These are phyloP conservation scores for Eutrema japonicum DNA, from an alignment of 345 rosid species.

Conservation along the genomic window DNA sequence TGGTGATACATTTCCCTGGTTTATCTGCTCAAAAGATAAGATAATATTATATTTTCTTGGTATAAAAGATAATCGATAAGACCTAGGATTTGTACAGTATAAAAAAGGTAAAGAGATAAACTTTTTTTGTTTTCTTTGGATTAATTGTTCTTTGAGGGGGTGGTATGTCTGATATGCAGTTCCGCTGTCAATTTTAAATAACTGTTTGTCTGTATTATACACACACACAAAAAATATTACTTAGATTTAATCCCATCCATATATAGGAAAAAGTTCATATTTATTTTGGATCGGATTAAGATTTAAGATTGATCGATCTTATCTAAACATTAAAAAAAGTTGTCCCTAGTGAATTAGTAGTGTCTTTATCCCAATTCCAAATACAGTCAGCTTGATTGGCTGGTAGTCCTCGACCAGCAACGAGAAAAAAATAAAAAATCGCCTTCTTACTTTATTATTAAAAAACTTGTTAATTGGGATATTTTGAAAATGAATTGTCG, in stretches of 20 bases:
- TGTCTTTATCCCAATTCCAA: slow-evolving; percentile 28
- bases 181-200: slow-evolving; percentile 22
- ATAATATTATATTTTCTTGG: neutral
- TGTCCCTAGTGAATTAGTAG: neutral
- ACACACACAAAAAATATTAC: neutral
- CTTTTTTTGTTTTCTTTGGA: neutral
- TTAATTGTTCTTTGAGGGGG: neutral
- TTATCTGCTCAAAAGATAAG: neutral
- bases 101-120: slow-evolving; percentile 2
- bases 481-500: neutral
- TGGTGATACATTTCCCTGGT: neutral
- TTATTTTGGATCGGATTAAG: slow-evolving; percentile 9
- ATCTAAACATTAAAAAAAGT: slow-evolving; percentile 27
- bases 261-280: neutral
- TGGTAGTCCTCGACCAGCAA: neutral
- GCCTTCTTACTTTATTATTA: neutral
- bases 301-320: slow-evolving; percentile 35
- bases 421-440: neutral
- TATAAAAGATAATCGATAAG: neutral
- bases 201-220: neutral
- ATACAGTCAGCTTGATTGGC: slow-evolving; percentile 21
- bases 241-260: slow-evolving; percentile 1
- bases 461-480: neutral
- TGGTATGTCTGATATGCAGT: slow-evolving; percentile 16
- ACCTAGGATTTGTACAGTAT: neutral